A percentile compares a stretch with the other conserved stretches of the same genome.
These are phyloP conservation scores for Rosa lucieae DNA, from an alignment of 306 rosid species.

Conservation along the genomic window DNA sequence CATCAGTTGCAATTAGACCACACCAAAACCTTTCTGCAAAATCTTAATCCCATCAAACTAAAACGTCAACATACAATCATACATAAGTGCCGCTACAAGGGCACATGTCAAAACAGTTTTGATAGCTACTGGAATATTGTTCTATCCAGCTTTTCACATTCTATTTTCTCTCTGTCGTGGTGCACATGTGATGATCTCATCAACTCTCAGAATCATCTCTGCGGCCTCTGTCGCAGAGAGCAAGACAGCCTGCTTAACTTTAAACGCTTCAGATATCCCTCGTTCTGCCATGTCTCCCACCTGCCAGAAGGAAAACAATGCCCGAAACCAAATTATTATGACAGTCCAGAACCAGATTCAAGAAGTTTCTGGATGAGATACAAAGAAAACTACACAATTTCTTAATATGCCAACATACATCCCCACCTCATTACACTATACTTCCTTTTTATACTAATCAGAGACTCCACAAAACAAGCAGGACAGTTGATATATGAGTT, in stretches of 20 bases:
- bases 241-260: conserved; percentile 91
- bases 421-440: not conserved
- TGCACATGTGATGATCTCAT: conserved; percentile 95
- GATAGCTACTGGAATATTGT: conserved; percentile 15
- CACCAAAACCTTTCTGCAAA: conserved; percentile 8
- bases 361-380: not conserved
- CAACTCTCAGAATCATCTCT: conserved; percentile 98
- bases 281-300: conserved; percentile 87
- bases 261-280: conserved; percentile 84
- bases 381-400: not conserved
- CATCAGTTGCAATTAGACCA: not conserved
- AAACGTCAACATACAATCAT: conserved; percentile 2
- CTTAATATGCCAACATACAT: not conserved
- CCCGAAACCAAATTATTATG: not conserved
- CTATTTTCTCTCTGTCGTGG: conserved; percentile 93
- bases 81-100: conserved; percentile 10
- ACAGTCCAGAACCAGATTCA: not conserved
- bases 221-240: conserved; percentile 96
- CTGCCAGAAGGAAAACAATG: conserved; percentile 32
- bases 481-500: not conserved
- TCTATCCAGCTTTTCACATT: conserved; percentile 50
- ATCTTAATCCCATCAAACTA: conserved; percentile 13
- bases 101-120: conserved; percentile 9
- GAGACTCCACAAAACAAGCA: not conserved
- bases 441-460: not conserved